These are phyloP conservation scores for Nigrospora oryzae DNA, from an alignment of 2,329 filamentous ascomycete genomes.

Conservation along the genomic window DNA sequence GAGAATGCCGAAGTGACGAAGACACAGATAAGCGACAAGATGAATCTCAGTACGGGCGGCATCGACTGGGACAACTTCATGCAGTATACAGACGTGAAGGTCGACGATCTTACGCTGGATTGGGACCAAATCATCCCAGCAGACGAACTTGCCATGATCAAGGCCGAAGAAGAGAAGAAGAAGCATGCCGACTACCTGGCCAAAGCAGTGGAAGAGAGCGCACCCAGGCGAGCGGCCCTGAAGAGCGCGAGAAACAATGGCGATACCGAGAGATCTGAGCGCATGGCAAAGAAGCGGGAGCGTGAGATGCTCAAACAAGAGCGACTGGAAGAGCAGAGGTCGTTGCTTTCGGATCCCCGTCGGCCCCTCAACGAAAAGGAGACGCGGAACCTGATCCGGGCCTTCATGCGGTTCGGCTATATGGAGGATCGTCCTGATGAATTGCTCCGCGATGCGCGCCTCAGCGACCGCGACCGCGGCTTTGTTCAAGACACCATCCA, in stretches of 20 bases:
- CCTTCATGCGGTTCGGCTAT: slow-evolving; percentile 84
- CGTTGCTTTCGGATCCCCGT: slow-evolving; percentile 71
- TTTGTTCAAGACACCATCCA: slow-evolving; percentile 68
- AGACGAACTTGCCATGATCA: slow-evolving; percentile 82
- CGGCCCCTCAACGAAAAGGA: slow-evolving; percentile 91
- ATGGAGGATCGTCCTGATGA: slow-evolving; percentile 84
- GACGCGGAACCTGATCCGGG: slow-evolving; percentile 81
- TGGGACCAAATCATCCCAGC: slow-evolving; percentile 99
- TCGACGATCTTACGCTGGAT: slow-evolving; percentile 69
- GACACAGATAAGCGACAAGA: slow-evolving; percentile 88
- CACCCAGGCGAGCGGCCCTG: slow-evolving; percentile 65
- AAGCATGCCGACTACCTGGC: slow-evolving; percentile 77
- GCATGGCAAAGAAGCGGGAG: slow-evolving; percentile 57
- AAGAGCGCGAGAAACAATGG: slow-evolving; percentile 42
- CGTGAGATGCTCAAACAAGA: slow-evolving; percentile 61
- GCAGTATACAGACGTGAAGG: slow-evolving; percentile 96
- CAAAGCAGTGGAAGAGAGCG: slow-evolving; percentile 75
- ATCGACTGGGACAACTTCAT: slow-evolving; percentile 87
- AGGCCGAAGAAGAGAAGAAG: slow-evolving; percentile 78
- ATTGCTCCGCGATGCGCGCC: slow-evolving; percentile 76
- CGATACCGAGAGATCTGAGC: slow-evolving; percentile 55
- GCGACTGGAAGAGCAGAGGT: slow-evolving; percentile 65
- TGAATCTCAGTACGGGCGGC: slow-evolving; percentile 82
- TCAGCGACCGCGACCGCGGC: slow-evolving; percentile 74
- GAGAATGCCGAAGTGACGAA: slow-evolving; percentile 96